Evolutionary conservation across 495 filamentous ascomycete species (phyloP).

Genomic region (Aspergillus coremiiformis): DNA sequence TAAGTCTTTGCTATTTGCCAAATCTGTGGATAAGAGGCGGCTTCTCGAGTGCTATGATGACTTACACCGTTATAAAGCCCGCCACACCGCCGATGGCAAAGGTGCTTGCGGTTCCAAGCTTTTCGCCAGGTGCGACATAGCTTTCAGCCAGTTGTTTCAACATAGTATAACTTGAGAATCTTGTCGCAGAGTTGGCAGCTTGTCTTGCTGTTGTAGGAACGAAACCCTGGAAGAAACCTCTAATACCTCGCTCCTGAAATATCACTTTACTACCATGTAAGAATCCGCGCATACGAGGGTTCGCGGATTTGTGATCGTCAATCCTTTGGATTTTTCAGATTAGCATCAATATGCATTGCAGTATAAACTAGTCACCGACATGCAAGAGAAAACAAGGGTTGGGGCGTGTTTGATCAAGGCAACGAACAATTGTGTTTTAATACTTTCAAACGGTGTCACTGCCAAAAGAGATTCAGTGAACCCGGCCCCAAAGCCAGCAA

Average conservation of each 20-base stretch:
- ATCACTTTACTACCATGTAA: slow-evolving; percentile 85
- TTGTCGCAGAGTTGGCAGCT: slow-evolving; percentile 83
- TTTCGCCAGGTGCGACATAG: slow-evolving; percentile 91
- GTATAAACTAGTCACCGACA: background rate
- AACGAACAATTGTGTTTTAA: slow-evolving; percentile 82
- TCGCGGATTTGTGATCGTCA: slow-evolving; percentile 85
- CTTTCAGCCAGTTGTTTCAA: slow-evolving; percentile 86
- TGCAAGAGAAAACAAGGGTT: background rate
- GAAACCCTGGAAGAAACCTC: slow-evolving; percentile 95
- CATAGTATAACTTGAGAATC: slow-evolving; percentile 85
- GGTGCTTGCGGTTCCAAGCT: slow-evolving; percentile 79
- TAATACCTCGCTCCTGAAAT: slow-evolving; percentile 73
- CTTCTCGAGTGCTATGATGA: slow-evolving; percentile 7
- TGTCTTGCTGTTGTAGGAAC: slow-evolving; percentile 91
- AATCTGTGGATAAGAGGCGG: background rate
- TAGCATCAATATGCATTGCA: background rate
- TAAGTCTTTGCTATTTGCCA: background rate
- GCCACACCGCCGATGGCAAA: slow-evolving; percentile 88
- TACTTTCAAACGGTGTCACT: slow-evolving; percentile 95
- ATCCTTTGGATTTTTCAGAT: slow-evolving; percentile 47
- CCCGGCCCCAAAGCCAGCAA: slow-evolving; percentile 91
- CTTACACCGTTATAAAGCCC: slow-evolving; percentile 88
- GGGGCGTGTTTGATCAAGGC: too few species aligned
- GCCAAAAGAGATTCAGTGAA: slow-evolving; percentile 89
- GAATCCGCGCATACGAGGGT: slow-evolving; percentile 85